Percentiles rank a stretch among this genome's conserved stretches.
Evolutionary conservation across 805 yeast species (phyloP).

Genomic region (Candida nonsorbophila): DNA sequence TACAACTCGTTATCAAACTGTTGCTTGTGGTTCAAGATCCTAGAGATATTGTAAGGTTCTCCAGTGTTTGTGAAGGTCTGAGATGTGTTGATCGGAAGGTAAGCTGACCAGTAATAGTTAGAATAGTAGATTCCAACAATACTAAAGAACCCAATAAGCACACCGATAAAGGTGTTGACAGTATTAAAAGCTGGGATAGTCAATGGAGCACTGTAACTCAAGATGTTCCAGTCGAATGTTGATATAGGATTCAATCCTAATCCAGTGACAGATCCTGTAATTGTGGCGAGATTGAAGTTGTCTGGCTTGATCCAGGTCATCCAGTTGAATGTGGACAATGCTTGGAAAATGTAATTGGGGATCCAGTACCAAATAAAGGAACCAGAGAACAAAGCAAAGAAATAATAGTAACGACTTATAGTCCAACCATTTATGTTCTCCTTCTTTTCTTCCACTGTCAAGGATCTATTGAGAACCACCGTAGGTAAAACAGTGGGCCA

Average conservation of each 20-base stretch:
- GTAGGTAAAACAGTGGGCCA: constrained; percentile 26
- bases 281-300: constrained; percentile 40
- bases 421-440: constrained; percentile 26
- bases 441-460: constrained; percentile 16
- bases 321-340: constrained; percentile 47
- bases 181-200: constrained; percentile 36
- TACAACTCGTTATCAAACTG: constrained; percentile 19
- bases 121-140: constrained; percentile 18
- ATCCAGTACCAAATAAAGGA: constrained; percentile 43
- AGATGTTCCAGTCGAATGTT: constrained; percentile 48
- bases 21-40: constrained; percentile 35
- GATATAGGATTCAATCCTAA: constrained; percentile 51
- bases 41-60: constrained; percentile 34
- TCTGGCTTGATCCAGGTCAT: constrained; percentile 53
- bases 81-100: constrained; percentile 37
- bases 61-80: constrained; percentile 46
- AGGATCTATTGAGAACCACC: constrained; percentile 24
- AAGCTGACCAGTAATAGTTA: constrained; percentile 20
- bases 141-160: constrained; percentile 11
- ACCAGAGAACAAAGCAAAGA: constrained; percentile 10
- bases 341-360: constrained; percentile 38
- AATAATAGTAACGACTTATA: constrained; percentile 18
- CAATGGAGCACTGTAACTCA: constrained; percentile 24
- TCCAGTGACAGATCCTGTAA: constrained; percentile 46
- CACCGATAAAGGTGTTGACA: constrained; percentile 13